Evolutionary conservation across 2,329 filamentous ascomycete genomes (phyloP), one percentile per base, ranked within the genome.

Genomic region (Plenodomus biglobosus): DNA sequence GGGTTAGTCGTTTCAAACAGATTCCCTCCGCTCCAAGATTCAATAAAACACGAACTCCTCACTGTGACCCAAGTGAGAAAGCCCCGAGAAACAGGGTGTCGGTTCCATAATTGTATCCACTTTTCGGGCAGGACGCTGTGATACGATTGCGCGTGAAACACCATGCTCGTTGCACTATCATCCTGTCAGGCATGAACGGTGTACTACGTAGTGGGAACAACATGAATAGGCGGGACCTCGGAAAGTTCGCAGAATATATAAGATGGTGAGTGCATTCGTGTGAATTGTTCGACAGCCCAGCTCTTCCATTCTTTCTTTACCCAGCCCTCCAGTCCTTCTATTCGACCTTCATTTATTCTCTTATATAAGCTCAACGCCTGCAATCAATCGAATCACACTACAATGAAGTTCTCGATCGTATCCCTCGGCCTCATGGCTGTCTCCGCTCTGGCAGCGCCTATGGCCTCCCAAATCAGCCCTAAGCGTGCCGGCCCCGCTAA

Each of bases 361-460:
- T 52, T 57, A 48, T 11, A 32, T 3, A 11, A 32, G 27, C 27
- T 32, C 27, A 11, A 32, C 27, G 44, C 44, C 55, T 53, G 24
- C 37, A 41, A 38, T 37, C 48, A 50, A 55, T 35, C 44, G 38
- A 40, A 49, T 42, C 47, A 51, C 21, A 41, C 43, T 35, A 41
- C 15, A 16, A 70, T 70, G 67, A 70, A 64, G 59, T 53, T 69
- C 51, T 58, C 65, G 21, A 56, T 64, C 39, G 46, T 70, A 42
- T 57, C 63, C 37, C 42, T 70, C 38, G 59, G 61, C 52, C 58
- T 70, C 18, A 61, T 65, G 44, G 56, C 61, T 51, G 50, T 69
- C 37, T 57, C 51, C 38, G 64, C 66, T 59, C 55, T 70, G 56
- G 68, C 67, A 61, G 65, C 64, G 38, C 68, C 68, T 20, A 65